A percentile compares a stretch with the other conserved stretches of the same genome.
Evolutionary conservation across 257 asterid species (phyloP).

Genomic region (Gentiana macrophylla): DNA sequence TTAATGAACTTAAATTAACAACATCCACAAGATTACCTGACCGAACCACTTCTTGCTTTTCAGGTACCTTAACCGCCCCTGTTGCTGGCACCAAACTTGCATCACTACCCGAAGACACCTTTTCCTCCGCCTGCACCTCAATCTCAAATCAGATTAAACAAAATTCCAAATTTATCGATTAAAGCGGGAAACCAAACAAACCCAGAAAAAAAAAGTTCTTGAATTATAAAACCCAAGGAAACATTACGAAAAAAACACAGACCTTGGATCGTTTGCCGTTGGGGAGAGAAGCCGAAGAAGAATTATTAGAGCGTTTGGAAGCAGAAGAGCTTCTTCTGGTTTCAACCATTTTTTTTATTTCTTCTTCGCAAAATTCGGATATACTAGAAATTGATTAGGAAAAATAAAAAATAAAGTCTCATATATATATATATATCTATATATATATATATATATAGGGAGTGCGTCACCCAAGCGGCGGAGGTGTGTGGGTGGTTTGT

Average conservation of each 20-base stretch:
- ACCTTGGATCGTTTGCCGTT: constrained; percentile 88
- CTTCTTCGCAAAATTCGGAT: constrained; percentile 2
- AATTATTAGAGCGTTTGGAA: constrained; percentile 55
- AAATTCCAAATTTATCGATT: too few relatives aligned
- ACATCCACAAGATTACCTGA: constrained; percentile 56
- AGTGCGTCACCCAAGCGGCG: constrained; percentile 5
- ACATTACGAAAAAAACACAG: constrained; percentile 2
- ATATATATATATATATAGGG: neutral
- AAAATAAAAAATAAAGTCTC: neutral
- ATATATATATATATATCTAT: neutral
- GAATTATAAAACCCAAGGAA: constrained; percentile 3
- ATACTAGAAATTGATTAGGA: constrained; percentile 1
- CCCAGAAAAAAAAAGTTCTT: neutral
- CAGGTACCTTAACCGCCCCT: constrained; percentile 23
- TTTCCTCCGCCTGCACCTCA: constrained; percentile 61
- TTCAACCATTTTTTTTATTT: constrained; percentile 56
- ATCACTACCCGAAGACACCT: constrained; percentile 48
- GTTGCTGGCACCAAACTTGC: constrained; percentile 25
- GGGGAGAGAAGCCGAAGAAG: constrained; percentile 48
- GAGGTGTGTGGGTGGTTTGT: constrained; percentile 31
- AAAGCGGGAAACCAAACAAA: neutral
- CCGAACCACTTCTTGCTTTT: constrained; percentile 44
- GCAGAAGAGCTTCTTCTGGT: constrained; percentile 79
- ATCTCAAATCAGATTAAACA: neutral
- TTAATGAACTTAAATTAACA: constrained; percentile 27